Base-by-base conservation (phyloP, 192 early-diverging fungal genomes). In the Coemansia sp. region DNA sequence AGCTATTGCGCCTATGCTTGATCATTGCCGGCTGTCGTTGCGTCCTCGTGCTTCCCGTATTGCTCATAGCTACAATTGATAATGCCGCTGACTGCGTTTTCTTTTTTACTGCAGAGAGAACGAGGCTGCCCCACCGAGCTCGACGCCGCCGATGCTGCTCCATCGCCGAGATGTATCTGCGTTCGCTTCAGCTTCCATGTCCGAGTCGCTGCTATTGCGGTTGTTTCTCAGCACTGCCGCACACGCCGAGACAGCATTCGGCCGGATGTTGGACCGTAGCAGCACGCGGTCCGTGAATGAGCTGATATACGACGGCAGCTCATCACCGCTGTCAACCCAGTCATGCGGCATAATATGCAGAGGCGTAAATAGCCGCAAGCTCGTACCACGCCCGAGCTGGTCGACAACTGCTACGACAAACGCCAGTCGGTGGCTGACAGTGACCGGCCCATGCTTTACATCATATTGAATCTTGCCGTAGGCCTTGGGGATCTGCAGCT, bases 391-490 rank as follows among this genome's bases (percentile, higher is more conserved):
- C 15, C 79, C 79, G 23, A 63, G 32, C 64, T 64, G 51, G 67
- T 82, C 79, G 51, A 82, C 74, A 15, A 82, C 71, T 0, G 79
- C 79, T 15, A 82, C 68, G 0, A 82, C 79, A 73, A 82, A 82
- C 15, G 79, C 79, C 64, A 82, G 62, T 27, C 79, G 70, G 31
- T 82, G 79, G 57, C 71, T 74, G 62, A 82, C 79, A 17, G 79
- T 82, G 34, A 82, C 79, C 17, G 74, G 64, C 4, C 79, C 79
- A 25, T 82, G 79, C 41, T 74, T 76, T 55, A 82, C 68, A 44
- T 82, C 79, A 32, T 82, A 82, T 68, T 82, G 79, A 42, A 82
- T 82, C 63, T 73, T 72, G 8, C 73, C 63, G 57, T 82, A 82
- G 10, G 79, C 79, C 37, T 70, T 69, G 45, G 79, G 79, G 23